Base-by-base conservation (phyloP, 208 protist genomes). In the Trypanosoma caninum region DNA sequence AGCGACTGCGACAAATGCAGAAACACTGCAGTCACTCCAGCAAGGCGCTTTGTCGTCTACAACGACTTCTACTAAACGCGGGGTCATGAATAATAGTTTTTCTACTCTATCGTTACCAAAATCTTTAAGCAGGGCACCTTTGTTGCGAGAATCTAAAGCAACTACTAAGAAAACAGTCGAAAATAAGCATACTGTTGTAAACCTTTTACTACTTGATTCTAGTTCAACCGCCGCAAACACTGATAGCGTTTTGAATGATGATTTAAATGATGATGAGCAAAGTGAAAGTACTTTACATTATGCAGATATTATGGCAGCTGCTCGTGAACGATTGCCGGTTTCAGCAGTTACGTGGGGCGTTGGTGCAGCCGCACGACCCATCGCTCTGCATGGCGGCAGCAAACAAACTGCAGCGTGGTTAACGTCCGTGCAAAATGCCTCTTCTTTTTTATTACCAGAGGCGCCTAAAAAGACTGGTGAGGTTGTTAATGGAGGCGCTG, bases 341-440 rank as follows among this genome's bases (percentile, higher is more conserved):
- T 48, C 70, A 35, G 35, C 75, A n/a, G 71, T 89, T 9, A 87
- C 69, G 37, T 91, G 84, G 84, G 84, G 84, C 33, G 61, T 87
- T 38, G 84, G 80, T 10, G 77, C 72, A 2, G 68, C 67, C n/a
- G 58, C 84, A 45, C 62, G 65, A 6, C 50, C 71, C 18, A 44
- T 89, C 3, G 59, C 51, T 37, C 25, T 72, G 33, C 14, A 59
- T 41, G 42, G n/a, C n/a, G n/a, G 54, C 30, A 16, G 31, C 1
- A 20, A 18, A 0, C 35, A 57, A 46, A 44, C 2, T 34, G 33
- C 20, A 30, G 40, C 41, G 18, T 7, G 13, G 25, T 38, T 27
- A 16, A 28, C 11, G 8, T 20, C 51, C 8, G 6, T 22, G 16
- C 2, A 16, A 25, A 18, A 30, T 4, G 1, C 7, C 5, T 10